Evolutionary conservation across 1,139 yeast species (phyloP).

Genomic region (Magnusiomyces fungicola): DNA sequence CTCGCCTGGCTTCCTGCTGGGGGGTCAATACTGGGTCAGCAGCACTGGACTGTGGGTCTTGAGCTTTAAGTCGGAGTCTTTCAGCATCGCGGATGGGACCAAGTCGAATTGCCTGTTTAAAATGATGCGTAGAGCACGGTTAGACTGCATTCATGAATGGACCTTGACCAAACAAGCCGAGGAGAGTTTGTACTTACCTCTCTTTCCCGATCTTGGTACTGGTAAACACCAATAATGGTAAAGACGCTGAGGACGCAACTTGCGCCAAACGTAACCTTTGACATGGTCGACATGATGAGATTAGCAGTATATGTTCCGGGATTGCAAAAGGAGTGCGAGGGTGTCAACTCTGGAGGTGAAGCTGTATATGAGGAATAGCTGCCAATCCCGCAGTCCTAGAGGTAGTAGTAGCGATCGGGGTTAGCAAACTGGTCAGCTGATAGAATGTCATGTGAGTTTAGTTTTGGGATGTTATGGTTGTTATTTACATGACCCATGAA

Average conservation of each 20-base stretch:
- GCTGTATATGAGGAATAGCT: no score
- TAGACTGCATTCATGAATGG: not conserved
- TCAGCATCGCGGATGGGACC: slow-evolving; percentile 78
- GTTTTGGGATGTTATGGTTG: no score
- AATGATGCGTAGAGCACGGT: not conserved
- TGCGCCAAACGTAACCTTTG: slow-evolving; percentile 58
- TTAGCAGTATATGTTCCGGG: no score
- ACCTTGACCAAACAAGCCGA: no score
- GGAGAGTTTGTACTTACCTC: slow-evolving; percentile 26
- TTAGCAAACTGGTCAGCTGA: no score
- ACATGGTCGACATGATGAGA: slow-evolving; percentile 20
- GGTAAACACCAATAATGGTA: slow-evolving; percentile 60
- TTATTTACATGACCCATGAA: no score
- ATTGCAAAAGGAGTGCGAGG: no score
- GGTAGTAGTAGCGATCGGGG: no score
- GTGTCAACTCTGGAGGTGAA: no score
- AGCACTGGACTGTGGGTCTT: slow-evolving; percentile 35
- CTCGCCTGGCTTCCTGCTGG: slow-evolving; percentile 48
- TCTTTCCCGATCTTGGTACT: slow-evolving; percentile 59
- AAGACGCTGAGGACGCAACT: slow-evolving; percentile 51
- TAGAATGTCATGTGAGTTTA: no score
- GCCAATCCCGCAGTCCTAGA: no score
- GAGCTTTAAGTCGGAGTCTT: slow-evolving; percentile 43
- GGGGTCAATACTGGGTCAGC: slow-evolving; percentile 27
- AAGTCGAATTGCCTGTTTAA: slow-evolving; percentile 48